phyloP scores from a whole-genome alignment of 192 early-diverging fungal genomes.

The Backusella mclennaniae region DNA sequence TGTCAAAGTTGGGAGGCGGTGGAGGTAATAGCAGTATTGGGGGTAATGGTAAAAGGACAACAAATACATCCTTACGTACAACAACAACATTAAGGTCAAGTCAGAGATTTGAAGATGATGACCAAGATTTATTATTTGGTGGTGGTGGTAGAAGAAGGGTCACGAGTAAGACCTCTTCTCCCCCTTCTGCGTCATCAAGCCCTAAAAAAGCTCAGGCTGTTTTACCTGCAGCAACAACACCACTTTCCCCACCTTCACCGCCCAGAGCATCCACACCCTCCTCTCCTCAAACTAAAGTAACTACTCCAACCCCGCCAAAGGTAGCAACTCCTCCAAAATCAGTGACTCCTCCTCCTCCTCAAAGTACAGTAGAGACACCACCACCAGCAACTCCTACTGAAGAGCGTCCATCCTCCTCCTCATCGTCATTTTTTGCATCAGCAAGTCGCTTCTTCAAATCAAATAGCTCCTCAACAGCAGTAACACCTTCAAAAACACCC shows the following conservation, averaged over 20 bases:
- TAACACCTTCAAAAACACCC: background rate
- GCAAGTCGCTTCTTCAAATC: conserved; percentile 21
- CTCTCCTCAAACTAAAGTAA: background rate
- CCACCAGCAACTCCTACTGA: background rate
- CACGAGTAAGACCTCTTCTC: background rate
- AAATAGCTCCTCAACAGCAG: background rate
- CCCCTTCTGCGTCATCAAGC: background rate
- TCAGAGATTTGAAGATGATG: conserved; percentile 15
- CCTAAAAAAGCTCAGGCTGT: background rate
- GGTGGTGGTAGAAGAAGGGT: background rate
- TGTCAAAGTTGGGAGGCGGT: conserved; percentile 21
- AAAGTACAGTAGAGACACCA: background rate
- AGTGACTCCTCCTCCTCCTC: background rate
- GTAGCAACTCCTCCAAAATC: background rate
- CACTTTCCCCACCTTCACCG: background rate
- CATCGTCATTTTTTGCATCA: conserved; percentile 23
- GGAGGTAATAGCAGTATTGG: background rate
- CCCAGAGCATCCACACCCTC: background rate
- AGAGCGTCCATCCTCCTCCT: background rate
- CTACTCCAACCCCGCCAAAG: background rate
- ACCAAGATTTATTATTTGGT: conserved; percentile 20
- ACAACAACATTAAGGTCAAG: background rate
- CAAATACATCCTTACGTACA: background rate
- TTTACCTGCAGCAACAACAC: background rate
- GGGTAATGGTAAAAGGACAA: background rate